A percentile compares a stretch with the other conserved stretches of the same genome.
Evolutionary conservation across 768 basidiomycete genomes (phyloP).

Genomic region (Calvatia gigantea): DNA sequence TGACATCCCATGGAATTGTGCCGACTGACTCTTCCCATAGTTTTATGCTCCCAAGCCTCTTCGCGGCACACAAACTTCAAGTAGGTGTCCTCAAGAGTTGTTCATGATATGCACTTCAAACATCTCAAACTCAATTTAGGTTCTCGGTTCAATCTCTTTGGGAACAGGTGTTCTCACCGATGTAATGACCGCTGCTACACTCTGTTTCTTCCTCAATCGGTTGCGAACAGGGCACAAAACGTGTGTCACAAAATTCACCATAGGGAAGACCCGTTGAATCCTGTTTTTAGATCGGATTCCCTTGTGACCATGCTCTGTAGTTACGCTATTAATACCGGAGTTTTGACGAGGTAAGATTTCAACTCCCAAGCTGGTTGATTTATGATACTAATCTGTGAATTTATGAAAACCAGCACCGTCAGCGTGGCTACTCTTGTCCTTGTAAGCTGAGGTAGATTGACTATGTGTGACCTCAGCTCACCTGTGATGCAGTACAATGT

Average conservation of each 20-base stretch:
- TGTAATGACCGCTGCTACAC: constrained; percentile 50
- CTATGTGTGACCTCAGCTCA: background rate
- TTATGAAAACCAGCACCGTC: constrained; percentile 29
- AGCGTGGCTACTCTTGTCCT: constrained; percentile 51
- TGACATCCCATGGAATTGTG: background rate
- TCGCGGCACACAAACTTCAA: constrained; percentile 40
- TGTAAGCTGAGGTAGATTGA: constrained; percentile 31
- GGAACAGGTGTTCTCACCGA: constrained; percentile 55
- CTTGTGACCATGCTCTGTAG: constrained; percentile 52
- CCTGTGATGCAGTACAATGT: constrained; percentile 48
- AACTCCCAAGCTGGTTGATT: background rate
- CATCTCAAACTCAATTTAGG: constrained; percentile 23
- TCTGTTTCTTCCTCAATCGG: constrained; percentile 57
- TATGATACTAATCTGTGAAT: constrained; percentile 2
- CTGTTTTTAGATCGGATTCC: constrained; percentile 46
- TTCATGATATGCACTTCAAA: background rate
- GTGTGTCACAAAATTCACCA: constrained; percentile 28
- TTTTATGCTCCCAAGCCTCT: constrained; percentile 39
- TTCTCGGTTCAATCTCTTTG: constrained; percentile 49
- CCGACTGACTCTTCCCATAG: constrained; percentile 16
- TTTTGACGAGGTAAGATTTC: constrained; percentile 48
- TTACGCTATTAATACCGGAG: constrained; percentile 67
- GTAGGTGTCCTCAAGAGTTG: constrained; percentile 25
- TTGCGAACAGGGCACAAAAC: constrained; percentile 51
- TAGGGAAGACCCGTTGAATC: background rate